phyloP scores from a whole-genome alignment of 208 protist genomes.

The Leptomonas pyrrhocoris region DNA sequence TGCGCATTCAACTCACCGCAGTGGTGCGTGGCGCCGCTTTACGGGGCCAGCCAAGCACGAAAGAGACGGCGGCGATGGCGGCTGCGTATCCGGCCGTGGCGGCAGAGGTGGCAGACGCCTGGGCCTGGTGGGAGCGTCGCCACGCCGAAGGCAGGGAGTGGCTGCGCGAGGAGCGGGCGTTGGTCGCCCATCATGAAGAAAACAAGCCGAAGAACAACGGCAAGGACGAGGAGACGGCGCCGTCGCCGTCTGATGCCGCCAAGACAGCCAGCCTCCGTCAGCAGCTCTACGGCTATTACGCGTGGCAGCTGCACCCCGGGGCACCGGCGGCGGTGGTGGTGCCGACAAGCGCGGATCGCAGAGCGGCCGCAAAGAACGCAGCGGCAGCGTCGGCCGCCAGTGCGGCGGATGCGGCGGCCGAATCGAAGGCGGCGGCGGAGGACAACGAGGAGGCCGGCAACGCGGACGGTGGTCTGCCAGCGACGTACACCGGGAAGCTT shows the following conservation, averaged over 20 bases:
- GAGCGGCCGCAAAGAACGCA: constrained; percentile 19
- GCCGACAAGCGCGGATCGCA: constrained; percentile 13
- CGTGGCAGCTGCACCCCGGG: constrained; percentile 27
- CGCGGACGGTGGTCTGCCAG: constrained; percentile 17
- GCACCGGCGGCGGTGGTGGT: constrained; percentile 8
- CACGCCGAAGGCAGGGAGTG: constrained; percentile 48
- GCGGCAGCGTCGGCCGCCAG: neutral
- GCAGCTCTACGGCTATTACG: constrained; percentile 48
- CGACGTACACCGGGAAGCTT: constrained; percentile 67
- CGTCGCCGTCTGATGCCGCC: neutral
- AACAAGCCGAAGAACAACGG: neutral
- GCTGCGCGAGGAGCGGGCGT: constrained; percentile 75
- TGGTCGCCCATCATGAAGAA: constrained; percentile 13
- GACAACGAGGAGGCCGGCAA: constrained; percentile 3
- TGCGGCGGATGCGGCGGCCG: constrained; percentile 5
- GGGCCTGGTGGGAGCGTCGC: constrained; percentile 78
- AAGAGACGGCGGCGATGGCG: neutral
- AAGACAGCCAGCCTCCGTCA: constrained; percentile 16
- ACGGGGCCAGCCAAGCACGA: neutral
- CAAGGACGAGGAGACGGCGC: neutral
- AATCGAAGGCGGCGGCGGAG: constrained; percentile 8
- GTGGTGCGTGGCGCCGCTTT: constrained; percentile 25
- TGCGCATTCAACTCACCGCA: constrained; percentile 36
- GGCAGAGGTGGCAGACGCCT: constrained; percentile 56
- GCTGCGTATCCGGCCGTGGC: constrained; percentile 7